Evolutionary conservation across 768 basidiomycete species (phyloP), one percentile per base, ranked within the genome.

Genomic region (Lentinula sp.): DNA sequence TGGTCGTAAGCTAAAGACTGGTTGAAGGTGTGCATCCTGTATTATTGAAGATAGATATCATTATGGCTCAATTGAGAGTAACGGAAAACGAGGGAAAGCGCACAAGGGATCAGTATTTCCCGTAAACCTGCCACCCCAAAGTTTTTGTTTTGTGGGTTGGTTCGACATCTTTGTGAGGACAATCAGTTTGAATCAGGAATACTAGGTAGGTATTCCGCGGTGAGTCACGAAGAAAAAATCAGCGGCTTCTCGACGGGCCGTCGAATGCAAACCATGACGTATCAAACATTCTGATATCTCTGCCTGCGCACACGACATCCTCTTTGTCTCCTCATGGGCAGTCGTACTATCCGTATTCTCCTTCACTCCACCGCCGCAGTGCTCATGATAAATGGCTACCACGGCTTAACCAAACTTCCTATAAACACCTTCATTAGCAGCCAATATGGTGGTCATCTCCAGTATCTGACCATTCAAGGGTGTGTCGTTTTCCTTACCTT

Each of bases 1-100:
- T 91, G 85, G 72, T 98, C 96, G 74, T 98, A 99, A 64, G 84
- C 86, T 66, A 99, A 80, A 28, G 95, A 98, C 72, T 98, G 93
- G 72, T 98, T 98, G 79, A 96, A 98, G 34, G 86, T 90, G 73
- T 97, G 93, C 96, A 98, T 98, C 49, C 94, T 96, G 69, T 37
- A 57, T 53, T 64, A 57, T 56, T 53, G 63, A 59, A 51, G 65
- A 64, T 64, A 50, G 68, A 32, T 40, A 43, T 5, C 9, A 45
- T 13, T 40, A 16, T n/a, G 50, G 32, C 45, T 23, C 23, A 23
- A 23, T 28, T 28, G 28, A 28, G 28, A 28, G 28, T 28, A 28
- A 28, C 28, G 28, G 53, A 32, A 18, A 3, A 46, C 4, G 48
- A 21, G 40, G 0, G 13, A 32, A 23, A 23, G 75, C 84, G 63